Evolutionary conservation across 2,329 filamentous ascomycete genomes (phyloP).

Genomic region (Alternaria triticina): DNA sequence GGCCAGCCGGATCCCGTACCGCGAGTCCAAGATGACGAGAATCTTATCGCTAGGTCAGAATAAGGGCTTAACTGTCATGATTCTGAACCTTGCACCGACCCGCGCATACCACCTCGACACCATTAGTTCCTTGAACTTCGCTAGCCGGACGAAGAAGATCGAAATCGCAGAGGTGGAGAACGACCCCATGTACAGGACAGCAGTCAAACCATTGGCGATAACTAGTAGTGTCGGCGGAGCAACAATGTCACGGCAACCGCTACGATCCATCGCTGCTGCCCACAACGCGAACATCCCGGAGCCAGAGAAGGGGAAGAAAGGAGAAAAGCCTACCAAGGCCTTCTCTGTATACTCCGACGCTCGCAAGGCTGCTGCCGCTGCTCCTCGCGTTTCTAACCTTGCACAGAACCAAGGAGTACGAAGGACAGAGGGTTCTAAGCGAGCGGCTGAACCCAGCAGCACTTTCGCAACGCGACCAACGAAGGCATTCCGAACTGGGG

Average conservation of each 20-base stretch:
- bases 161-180: constrained; percentile 96
- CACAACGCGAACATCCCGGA: constrained; percentile 74
- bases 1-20: constrained; percentile 80
- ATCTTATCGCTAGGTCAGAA: constrained; percentile 93
- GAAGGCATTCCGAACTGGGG: constrained; percentile 47
- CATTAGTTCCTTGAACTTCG: constrained; percentile 90
- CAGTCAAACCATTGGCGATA: constrained; percentile 47
- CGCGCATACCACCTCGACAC: constrained; percentile 93
- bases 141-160: constrained; percentile 93
- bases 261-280: constrained; percentile 76
- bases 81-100: constrained; percentile 90
- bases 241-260: constrained; percentile 70
- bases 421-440: constrained; percentile 53
- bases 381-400: constrained; percentile 35
- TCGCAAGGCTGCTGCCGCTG: constrained; percentile 30
- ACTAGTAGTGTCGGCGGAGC: constrained; percentile 44
- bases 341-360: constrained; percentile 86
- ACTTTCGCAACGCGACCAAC: constrained; percentile 47
- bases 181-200: constrained; percentile 75
- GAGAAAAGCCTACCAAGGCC: constrained; percentile 76
- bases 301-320: constrained; percentile 58
- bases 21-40: constrained; percentile 96
- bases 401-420: constrained; percentile 44
- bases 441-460: constrained; percentile 49
- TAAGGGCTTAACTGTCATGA: constrained; percentile 95